These are phyloP conservation scores for Thraustochytrium sp. DNA, from an alignment of 352 stramenopile species.

Conservation along the genomic window DNA sequence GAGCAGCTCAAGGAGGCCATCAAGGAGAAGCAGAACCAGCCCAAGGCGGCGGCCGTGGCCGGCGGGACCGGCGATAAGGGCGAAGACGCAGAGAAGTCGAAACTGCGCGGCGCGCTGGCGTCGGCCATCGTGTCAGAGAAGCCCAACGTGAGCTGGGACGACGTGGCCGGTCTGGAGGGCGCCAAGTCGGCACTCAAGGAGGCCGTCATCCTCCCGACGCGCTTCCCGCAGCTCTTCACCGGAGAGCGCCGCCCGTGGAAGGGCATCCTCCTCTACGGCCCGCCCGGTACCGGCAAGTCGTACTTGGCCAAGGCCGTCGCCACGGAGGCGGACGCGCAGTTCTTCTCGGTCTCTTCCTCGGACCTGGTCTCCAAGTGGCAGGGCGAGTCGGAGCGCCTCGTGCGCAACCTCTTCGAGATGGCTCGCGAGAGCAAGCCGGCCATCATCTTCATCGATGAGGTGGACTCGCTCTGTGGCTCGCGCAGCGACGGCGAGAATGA, in stretches of 20 bases:
- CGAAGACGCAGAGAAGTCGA: slow-evolving; percentile 92
- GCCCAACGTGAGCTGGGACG: slow-evolving; percentile 69
- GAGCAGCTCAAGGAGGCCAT: slow-evolving; percentile 47
- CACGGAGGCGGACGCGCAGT: slow-evolving; percentile 95
- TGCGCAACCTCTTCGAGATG: slow-evolving; percentile 98
- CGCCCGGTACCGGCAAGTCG: slow-evolving; percentile 83
- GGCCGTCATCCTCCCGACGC: slow-evolving; percentile 89
- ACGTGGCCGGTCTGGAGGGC: slow-evolving; percentile 91
- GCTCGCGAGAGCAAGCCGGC: slow-evolving; percentile 79
- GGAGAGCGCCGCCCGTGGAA: slow-evolving; percentile 64
- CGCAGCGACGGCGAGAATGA: slow-evolving; percentile 64
- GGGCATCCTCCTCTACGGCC: slow-evolving; percentile 94
- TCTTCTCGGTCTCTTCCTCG: slow-evolving; percentile 95
- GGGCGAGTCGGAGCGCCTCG: slow-evolving; percentile 85
- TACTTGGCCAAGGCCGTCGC: slow-evolving; percentile 94
- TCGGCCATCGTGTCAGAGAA: slow-evolving; percentile 67
- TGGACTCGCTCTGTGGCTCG: slow-evolving; percentile 75
- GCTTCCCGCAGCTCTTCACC: slow-evolving; percentile 95
- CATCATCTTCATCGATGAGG: slow-evolving; percentile 98
- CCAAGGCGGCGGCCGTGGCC: neutral
- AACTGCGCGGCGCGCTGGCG: slow-evolving; percentile 85
- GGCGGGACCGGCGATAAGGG: slow-evolving; percentile 58
- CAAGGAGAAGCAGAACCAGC: slow-evolving; percentile 2
- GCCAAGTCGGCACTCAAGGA: slow-evolving; percentile 98
- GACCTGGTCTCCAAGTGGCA: slow-evolving; percentile 97